These are phyloP conservation scores for Globisporangium canariense DNA, from an alignment of 352 stramenopile species.

Conservation along the genomic window DNA sequence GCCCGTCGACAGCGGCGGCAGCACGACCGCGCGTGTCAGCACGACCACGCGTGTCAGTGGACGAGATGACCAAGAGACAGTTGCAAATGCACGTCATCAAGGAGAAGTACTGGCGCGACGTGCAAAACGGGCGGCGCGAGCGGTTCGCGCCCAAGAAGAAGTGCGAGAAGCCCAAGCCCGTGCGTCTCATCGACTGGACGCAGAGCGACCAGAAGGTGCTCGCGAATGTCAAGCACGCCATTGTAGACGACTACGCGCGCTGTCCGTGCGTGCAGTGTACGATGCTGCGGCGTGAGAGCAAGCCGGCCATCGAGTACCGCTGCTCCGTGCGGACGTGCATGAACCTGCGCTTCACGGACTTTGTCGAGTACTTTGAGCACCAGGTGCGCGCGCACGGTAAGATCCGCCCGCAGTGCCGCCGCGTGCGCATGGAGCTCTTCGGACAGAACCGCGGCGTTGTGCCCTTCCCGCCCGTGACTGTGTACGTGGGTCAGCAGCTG, in stretches of 20 bases:
- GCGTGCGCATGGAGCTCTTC: conserved; percentile 36
- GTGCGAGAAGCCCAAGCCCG: background rate
- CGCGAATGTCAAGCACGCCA: background rate
- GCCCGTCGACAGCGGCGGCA: background rate
- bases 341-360: conserved; percentile 27
- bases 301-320: conserved; percentile 5
- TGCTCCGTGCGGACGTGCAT: conserved; percentile 20
- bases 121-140: background rate
- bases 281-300: conserved; percentile 1
- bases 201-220: conserved; percentile 5
- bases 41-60: background rate
- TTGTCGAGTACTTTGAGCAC: conserved; percentile 52
- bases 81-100: background rate
- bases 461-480: conserved; percentile 42
- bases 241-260: conserved; percentile 8
- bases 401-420: conserved; percentile 33
- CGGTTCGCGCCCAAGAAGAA: background rate
- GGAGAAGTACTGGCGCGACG: background rate
- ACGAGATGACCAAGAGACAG: background rate
- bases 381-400: conserved; percentile 48
- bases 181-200: conserved; percentile 13
- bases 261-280: conserved; percentile 17
- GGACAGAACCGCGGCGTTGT: conserved; percentile 27
- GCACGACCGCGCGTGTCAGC: no score
- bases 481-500: conserved; percentile 52